Percentiles rank a stretch among this genome's conserved stretches.
Conservation (phyloP, 345 rosid genomes). For the Adansonia digitata region DNA sequence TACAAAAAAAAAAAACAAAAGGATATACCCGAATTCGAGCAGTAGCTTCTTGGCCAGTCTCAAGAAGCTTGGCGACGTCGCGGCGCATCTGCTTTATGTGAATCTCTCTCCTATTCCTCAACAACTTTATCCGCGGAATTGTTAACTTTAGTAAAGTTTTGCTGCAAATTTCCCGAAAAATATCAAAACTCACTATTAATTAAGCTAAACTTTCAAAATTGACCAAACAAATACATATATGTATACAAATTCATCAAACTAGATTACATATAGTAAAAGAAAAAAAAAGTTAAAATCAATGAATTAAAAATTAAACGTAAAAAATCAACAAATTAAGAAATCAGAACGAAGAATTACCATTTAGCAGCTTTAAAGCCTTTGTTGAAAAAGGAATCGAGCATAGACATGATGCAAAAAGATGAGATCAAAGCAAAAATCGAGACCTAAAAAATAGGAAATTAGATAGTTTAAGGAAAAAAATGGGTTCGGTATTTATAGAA, state of each 20-base stretch:
- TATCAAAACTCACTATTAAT: neutral
- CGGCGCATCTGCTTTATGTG: conserved; percentile 91
- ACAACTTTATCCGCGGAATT: conserved; percentile 77
- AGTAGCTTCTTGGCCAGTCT: conserved; percentile 97
- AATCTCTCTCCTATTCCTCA: conserved; percentile 86
- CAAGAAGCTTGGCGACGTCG: conserved; percentile 92
- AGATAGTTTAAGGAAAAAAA: neutral
- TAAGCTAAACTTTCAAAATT: neutral
- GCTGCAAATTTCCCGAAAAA: conserved; percentile 40
- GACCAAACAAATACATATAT: neutral
- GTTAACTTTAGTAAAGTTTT: conserved; percentile 81
- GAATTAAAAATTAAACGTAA: neutral
- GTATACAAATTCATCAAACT: neutral
- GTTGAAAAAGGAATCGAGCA: conserved; percentile 85
- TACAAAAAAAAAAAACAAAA: neutral
- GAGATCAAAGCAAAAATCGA: neutral
- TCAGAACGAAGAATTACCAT: conserved; percentile 37
- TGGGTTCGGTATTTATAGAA: neutral
- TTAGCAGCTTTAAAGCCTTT: conserved; percentile 88
- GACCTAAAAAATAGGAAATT: neutral
- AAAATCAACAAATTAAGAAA: no score
- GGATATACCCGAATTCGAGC: conserved; percentile 83
- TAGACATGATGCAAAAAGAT: conserved; percentile 49
- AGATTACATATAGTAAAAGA: neutral
- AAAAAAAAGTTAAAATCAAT: neutral